Base-by-base conservation (phyloP, 495 filamentous ascomycete species). In the Penicillium antarcticum region DNA sequence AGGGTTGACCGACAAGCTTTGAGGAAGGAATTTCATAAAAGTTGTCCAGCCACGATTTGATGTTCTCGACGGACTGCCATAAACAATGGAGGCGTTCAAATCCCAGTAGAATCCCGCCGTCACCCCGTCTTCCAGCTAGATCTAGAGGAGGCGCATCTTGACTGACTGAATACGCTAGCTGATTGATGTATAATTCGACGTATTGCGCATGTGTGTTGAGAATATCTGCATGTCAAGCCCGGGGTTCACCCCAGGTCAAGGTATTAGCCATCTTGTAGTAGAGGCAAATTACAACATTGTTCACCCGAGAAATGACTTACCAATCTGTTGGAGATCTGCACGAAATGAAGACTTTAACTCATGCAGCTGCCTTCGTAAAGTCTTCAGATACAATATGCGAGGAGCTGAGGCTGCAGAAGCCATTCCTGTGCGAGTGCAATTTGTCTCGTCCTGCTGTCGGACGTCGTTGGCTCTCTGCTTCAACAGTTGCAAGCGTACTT, bases 111-210 rank as follows among this genome's bases (percentile, higher is more conserved):
- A n/a, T 35, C 10, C 24, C 55, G 23, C 45, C 23, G 12, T 55
- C 37, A 21, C 16, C 14, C 5, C 10, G 49, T 52, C 16, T 18
- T 40, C 38, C 42, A 36, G 67, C 33, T 11, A 51, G 26, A 19
- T 45, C 37, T 11, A 62, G 42, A 14, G 57, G 45, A 17, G 29
- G 53, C 1, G 61, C 21, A 14, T 61, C 49, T 14, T 48, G 44
- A 29, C 35, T 63, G 2, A 67, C 52, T 0, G 66, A 57, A 48
- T 61, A 65, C 12, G 54, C 53, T 34, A 62, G 43, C 7, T 71
- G 61, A 37, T 69, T 65, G 18, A 72, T 72, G 41, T 65, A 71
- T n/a, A 74, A 42, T 26, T 70, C 66, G 35, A 70, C 60, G 35
- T 72, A 69, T 45, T 71, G 60, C 8, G 53, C 47, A 38, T 72